Base-by-base conservation (phyloP, 177 flowering plant genomes). In the Tripterygium wilfordii region DNA sequence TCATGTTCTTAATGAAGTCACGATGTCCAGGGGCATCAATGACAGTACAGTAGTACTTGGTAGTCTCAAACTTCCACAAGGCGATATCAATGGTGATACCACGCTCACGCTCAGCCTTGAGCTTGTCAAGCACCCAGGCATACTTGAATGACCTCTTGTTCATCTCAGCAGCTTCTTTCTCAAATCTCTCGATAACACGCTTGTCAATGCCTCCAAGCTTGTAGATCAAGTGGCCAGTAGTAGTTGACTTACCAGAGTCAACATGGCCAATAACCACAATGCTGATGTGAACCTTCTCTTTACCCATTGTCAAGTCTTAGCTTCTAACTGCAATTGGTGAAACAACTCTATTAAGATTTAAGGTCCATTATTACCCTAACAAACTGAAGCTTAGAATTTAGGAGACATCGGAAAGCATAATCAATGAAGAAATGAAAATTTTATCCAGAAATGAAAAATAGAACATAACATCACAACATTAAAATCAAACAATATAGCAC, bases 191-290 rank as follows among this genome's bases (percentile, higher is more conserved):
- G 33, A 67, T 67, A 29, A 67, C 76, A 58, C 74, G 68, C 71
- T 70, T 70, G 66, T 70, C 75, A 59, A 72, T 72, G 13, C 77
- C 77, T 24, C 77, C 77, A 54, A 72, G 70, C 70, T 72, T 68
- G 68, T 72, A 72, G 63, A 72, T 72, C 57, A 72, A 45, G 54
- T 71, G 76, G 22, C 76, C 76, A 10, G 76, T 71, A 37, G 76
- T 71, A 45, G 76, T 71, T 2, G 76, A 71, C 64, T 71, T 71
- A 3, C 76, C 76, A 42, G 73, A 67, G 62, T 71, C 76, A 42
- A 71, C 76, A 49, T 71, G 76, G 53, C 76, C 76, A 61, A 71
- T 71, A 47, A 71, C 76, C 61, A 71, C 72, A 40, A 70, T 66
- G 68, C 54, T 70, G 33, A 70, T 70, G 61, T 70, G 75, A 56